Evolutionary conservation across 2,329 filamentous ascomycete genomes (phyloP).

Genomic region (Orbilia blumenaviensis): DNA sequence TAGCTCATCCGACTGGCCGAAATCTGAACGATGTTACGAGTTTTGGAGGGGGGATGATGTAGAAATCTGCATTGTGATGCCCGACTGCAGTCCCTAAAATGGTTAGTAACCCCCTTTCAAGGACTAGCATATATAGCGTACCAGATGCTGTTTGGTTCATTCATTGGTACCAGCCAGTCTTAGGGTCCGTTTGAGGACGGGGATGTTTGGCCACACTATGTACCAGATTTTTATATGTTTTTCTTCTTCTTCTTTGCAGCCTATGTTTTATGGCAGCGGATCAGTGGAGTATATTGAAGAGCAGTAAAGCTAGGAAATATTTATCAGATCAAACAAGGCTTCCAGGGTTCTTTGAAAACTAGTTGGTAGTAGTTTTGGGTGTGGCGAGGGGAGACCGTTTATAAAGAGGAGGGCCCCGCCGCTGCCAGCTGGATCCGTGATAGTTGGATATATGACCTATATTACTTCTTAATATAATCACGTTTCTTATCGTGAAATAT

Average conservation of each 20-base stretch:
- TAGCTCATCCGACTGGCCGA: conserved; percentile 5
- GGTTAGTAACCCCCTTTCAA: not conserved
- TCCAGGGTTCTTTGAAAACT: not conserved
- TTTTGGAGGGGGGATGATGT: not conserved
- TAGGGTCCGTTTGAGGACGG: conserved; percentile 4
- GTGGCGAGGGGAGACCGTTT: not conserved
- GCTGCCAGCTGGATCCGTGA: conserved; percentile 3
- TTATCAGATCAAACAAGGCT: not conserved
- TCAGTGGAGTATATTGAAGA: not conserved
- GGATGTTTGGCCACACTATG: not conserved
- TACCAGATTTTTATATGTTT: not conserved
- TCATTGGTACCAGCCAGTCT: conserved; percentile 3
- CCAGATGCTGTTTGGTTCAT: not conserved
- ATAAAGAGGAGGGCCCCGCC: conserved; percentile 12
- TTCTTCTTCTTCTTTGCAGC: too few species aligned
- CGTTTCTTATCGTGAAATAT: not conserved
- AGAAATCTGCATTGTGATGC: not conserved
- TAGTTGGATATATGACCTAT: conserved; percentile 9
- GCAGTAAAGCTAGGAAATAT: not conserved
- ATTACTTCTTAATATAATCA: not conserved
- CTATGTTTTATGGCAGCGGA: conserved; percentile 5
- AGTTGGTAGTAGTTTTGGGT: not conserved
- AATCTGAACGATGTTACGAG: not conserved
- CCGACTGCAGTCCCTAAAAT: not conserved
- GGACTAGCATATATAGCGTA: conserved; percentile 7